Percentiles rank a stretch among this genome's conserved stretches.
These are phyloP conservation scores for Decorospora gaudefroyi DNA, from an alignment of 2,329 filamentous ascomycete species.

Conservation along the genomic window DNA sequence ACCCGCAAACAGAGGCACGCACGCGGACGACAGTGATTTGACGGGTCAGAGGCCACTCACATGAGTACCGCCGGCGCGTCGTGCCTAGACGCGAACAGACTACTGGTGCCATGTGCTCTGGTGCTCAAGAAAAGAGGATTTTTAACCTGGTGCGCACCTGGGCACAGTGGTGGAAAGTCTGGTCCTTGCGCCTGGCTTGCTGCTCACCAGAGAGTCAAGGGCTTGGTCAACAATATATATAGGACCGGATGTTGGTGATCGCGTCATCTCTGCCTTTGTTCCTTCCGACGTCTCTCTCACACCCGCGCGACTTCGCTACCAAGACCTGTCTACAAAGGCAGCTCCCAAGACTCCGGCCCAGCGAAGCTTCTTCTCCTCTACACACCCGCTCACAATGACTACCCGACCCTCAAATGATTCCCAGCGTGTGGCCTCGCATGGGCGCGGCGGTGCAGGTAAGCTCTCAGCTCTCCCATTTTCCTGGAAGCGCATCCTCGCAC, in stretches of 20 bases:
- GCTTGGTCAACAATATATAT: constrained; percentile 13
- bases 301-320: not conserved
- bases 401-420: constrained; percentile 28
- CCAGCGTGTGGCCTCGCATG: constrained; percentile 61
- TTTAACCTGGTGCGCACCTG: constrained; percentile 14
- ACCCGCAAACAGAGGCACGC: constrained; percentile 27
- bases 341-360: not conserved
- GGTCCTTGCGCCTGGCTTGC: constrained; percentile 19
- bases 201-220: constrained; percentile 23
- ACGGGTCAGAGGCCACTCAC: constrained; percentile 15
- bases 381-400: constrained; percentile 21
- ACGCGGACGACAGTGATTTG: constrained; percentile 21
- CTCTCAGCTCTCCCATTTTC: constrained; percentile 2
- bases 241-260: constrained; percentile 18
- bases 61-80: constrained; percentile 25
- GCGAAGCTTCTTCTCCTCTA: not conserved
- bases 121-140: constrained; percentile 27
- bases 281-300: constrained; percentile 11
- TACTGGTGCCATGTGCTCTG: constrained; percentile 31
- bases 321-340: not conserved
- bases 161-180: constrained; percentile 14
- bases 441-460: constrained; percentile 74
- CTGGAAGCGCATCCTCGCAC: not conserved
- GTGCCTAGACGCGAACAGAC: constrained; percentile 32
- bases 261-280: constrained; percentile 24